Evolutionary conservation across 176 grass and related monocot genomes (phyloP).

Genomic region (Dendrocalamus sinicus): DNA sequence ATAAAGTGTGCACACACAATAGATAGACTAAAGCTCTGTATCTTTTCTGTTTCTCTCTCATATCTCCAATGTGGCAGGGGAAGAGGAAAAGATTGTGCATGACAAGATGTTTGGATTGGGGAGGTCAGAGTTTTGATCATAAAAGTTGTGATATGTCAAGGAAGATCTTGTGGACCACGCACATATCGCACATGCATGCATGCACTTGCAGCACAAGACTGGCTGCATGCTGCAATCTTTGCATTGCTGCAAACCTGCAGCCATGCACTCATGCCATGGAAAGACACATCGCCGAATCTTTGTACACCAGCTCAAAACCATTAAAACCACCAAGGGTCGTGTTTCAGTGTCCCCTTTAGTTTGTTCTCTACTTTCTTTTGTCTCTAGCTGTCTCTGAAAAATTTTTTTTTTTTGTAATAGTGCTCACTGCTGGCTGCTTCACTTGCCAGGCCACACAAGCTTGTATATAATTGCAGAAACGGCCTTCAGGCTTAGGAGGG

Average conservation of each 20-base stretch:
- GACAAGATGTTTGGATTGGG: slow-evolving; percentile 70
- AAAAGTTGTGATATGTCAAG: slow-evolving; percentile 58
- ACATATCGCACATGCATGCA: slow-evolving; percentile 50
- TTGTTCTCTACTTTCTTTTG: slow-evolving; percentile 62
- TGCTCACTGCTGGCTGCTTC: slow-evolving; percentile 54
- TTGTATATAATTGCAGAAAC: slow-evolving; percentile 55
- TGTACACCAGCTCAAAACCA: slow-evolving; percentile 46
- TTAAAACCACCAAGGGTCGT: slow-evolving; percentile 49
- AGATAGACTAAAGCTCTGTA: slow-evolving; percentile 42
- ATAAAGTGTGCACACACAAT: slow-evolving; percentile 44
- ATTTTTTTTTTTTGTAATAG: slow-evolving; percentile 24
- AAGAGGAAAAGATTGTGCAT: slow-evolving; percentile 56
- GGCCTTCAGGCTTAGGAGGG: slow-evolving; percentile 49
- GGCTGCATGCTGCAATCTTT: slow-evolving; percentile 46
- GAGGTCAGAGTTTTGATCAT: slow-evolving; percentile 54
- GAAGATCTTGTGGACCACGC: slow-evolving; percentile 66
- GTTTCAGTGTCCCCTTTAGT: slow-evolving; percentile 56
- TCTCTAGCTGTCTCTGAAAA: slow-evolving; percentile 76
- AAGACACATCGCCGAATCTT: slow-evolving; percentile 66
- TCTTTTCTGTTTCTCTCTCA: slow-evolving; percentile 43
- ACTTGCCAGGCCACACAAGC: slow-evolving; percentile 48
- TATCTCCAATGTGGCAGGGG: slow-evolving; percentile 48
- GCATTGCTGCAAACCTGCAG: slow-evolving; percentile 44
- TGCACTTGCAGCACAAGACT: slow-evolving; percentile 54
- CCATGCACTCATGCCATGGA: slow-evolving; percentile 67